These are phyloP conservation scores for Tylopilus subfusipes DNA, from an alignment of 768 basidiomycete genomes.

Conservation along the genomic window DNA sequence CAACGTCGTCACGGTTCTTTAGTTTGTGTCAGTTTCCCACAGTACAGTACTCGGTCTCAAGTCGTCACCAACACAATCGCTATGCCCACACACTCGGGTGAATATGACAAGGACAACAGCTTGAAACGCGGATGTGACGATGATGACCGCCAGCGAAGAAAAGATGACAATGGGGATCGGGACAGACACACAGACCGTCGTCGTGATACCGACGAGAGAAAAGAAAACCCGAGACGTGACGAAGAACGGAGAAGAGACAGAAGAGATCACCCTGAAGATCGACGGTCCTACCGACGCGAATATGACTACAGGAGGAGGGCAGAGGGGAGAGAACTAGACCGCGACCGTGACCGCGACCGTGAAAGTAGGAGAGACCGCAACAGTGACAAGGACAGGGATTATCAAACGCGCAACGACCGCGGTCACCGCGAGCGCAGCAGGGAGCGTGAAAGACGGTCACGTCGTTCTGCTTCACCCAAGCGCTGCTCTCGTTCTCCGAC, in stretches of 20 bases:
- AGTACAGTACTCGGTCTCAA: background rate
- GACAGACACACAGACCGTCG: slow-evolving; percentile 14
- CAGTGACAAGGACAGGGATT: slow-evolving; percentile 44
- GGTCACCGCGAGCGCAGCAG: slow-evolving; percentile 23
- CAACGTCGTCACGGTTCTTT: too few species aligned
- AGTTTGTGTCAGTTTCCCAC: slow-evolving; percentile 18
- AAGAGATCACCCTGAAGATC: slow-evolving; percentile 15
- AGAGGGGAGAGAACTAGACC: slow-evolving; percentile 10
- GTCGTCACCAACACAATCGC: background rate
- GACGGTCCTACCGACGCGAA: slow-evolving; percentile 19
- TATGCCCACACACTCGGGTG: slow-evolving; percentile 19
- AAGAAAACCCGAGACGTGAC: slow-evolving; percentile 19
- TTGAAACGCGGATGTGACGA: slow-evolving; percentile 15
- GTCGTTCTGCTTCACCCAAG: slow-evolving; percentile 58
- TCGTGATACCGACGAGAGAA: slow-evolving; percentile 10
- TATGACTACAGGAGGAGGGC: slow-evolving; percentile 18
- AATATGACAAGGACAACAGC: slow-evolving; percentile 7
- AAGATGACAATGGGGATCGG: slow-evolving; percentile 6
- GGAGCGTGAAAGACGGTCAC: slow-evolving; percentile 33
- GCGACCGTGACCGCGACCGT: slow-evolving; percentile 3
- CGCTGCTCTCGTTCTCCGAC: slow-evolving; percentile 39
- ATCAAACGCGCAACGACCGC: slow-evolving; percentile 31
- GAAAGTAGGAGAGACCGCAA: slow-evolving; percentile 17
- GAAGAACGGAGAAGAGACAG: slow-evolving; percentile 20
- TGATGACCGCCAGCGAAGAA: slow-evolving; percentile 7